Base-by-base conservation (phyloP, 345 rosid species). In the Mercurialis annua region DNA sequence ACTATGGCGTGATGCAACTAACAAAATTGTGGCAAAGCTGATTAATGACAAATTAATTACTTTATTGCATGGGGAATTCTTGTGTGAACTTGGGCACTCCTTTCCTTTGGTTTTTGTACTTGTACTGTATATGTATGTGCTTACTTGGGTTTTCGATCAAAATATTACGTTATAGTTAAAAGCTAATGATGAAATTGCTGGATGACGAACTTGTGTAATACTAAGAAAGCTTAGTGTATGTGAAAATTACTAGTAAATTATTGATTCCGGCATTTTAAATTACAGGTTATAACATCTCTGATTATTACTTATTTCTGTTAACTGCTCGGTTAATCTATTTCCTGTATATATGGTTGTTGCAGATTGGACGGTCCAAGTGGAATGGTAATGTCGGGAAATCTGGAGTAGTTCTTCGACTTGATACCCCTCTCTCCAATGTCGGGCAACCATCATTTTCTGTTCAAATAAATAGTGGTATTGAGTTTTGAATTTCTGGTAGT, bases 361-460 rank as follows among this genome's bases (percentile, higher is more conserved):
- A 93, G 98, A 54, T 81, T 78, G 97, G 98, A 38, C 78, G 97
- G 76, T 93, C 98, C 5, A 93, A 90, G 80, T 90, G 98, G 96
- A 90, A 93, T 56, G 92, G 96, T 16, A 87, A 87, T 78, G 74
- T 80, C 3, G 98, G 97, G 65, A 85, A 85, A 73, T 86, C 92
- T 3, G 97, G 98, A 59, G 40, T 93, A n/a, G 95, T 88, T 20
- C 43, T 86, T 66, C 79, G 90, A 76, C 88, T 81, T 42, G 97
- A 92, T 73, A 79, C 88, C 6, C 88, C 93, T 2, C 87, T 89
- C 71, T 78, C 84, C 0, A 70, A 71, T 66, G 81, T 85, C 26
- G 87, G 90, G 40, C 79, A 77, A 50, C 90, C 98, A 42, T 87
- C 94, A 15, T 83, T 83, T 68, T 85, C 94, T 26, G 77, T 93